Evolutionary conservation across 257 asterid genomes (phyloP).

Genomic region (Rauvolfia tetraphylla): DNA sequence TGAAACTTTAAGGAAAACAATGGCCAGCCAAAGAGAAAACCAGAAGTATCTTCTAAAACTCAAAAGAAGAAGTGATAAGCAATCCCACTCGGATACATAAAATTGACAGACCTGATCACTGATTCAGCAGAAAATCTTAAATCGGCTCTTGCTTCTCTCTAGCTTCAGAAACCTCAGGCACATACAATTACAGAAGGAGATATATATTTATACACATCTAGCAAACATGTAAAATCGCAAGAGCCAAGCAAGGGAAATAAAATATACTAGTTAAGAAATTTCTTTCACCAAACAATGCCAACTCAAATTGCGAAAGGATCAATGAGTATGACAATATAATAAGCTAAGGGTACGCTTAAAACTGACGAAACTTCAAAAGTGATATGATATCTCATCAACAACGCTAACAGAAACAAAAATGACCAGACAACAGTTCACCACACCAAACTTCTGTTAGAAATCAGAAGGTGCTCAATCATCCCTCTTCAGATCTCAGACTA

Average conservation of each 20-base stretch:
- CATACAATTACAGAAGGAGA: background rate
- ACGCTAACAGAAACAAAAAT: slow-evolving; percentile 1
- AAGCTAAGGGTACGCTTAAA: slow-evolving; percentile 16
- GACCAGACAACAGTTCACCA: slow-evolving; percentile 3
- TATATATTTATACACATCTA: slow-evolving; percentile 12
- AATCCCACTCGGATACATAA: background rate
- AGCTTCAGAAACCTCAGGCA: slow-evolving; percentile 11
- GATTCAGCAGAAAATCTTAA: background rate
- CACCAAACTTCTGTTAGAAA: slow-evolving; percentile 15
- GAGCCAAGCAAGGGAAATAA: background rate
- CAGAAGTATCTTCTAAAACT: background rate
- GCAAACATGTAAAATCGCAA: background rate
- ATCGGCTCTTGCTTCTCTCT: background rate
- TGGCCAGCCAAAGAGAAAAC: background rate
- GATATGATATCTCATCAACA: slow-evolving; percentile 15
- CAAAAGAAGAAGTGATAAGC: background rate
- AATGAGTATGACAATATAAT: background rate
- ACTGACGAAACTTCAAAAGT: slow-evolving; percentile 17
- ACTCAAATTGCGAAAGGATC: slow-evolving; percentile 13
- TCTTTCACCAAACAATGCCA: slow-evolving; percentile 26
- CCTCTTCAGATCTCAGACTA: slow-evolving; percentile 15
- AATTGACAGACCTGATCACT: slow-evolving; percentile 6
- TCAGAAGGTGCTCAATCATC: background rate
- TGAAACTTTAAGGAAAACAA: background rate
- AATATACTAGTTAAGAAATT: background rate